Evolutionary conservation across 2,329 filamentous ascomycete genomes (phyloP).

Genomic region (Fusarium nodosum): DNA sequence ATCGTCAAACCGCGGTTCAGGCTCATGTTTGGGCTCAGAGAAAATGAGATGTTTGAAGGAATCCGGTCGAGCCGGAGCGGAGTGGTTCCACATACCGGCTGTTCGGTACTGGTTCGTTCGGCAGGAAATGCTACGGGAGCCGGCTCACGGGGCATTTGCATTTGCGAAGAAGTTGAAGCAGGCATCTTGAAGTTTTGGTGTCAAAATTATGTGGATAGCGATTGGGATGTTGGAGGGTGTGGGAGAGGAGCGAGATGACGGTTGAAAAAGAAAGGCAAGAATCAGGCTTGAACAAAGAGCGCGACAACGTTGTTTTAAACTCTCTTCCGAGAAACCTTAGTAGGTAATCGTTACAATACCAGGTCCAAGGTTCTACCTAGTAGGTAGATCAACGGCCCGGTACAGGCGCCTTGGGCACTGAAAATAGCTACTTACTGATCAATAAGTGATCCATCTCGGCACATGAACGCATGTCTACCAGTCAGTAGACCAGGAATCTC

Average conservation of each 20-base stretch:
- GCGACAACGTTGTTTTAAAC: conserved; percentile 40
- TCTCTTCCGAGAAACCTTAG: not conserved
- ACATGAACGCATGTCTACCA: conserved; percentile 36
- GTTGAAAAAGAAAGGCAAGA: conserved; percentile 14
- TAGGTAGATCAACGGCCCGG: conserved; percentile 22
- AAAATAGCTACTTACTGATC: not conserved
- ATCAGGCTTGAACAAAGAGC: conserved; percentile 33
- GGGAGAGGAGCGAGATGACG: not conserved
- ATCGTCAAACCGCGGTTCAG: no score
- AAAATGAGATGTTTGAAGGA: not conserved
- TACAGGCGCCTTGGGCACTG: conserved; percentile 17
- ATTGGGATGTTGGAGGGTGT: not conserved
- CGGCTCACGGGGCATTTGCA: conserved; percentile 54
- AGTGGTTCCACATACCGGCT: conserved; percentile 52
- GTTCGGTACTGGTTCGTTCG: conserved; percentile 50
- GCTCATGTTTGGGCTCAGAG: not conserved
- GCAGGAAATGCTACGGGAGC: conserved; percentile 50
- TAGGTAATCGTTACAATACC: not conserved
- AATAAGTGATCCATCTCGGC: conserved; percentile 13
- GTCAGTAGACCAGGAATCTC: conserved; percentile 9
- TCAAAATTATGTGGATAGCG: not conserved
- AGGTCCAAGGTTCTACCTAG: not conserved
- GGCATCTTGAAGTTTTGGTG: conserved; percentile 34
- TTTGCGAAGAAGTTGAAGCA: conserved; percentile 27
- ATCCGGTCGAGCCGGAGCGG: conserved; percentile 23